Base-by-base conservation (phyloP, 1,139 yeast species). In the Kodamaea plutei region DNA sequence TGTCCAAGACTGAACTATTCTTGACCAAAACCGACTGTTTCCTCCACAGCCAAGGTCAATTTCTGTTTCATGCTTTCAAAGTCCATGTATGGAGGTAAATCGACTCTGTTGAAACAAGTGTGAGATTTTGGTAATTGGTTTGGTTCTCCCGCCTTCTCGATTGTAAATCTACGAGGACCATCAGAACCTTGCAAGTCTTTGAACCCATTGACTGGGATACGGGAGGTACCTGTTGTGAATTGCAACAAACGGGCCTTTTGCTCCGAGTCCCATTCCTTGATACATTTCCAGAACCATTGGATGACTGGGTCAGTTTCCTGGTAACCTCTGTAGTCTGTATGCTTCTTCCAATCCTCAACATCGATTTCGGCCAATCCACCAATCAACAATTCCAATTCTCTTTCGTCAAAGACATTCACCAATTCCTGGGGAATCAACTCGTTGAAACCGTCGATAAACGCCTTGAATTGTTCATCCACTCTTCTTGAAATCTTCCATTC, bases 331-430 rank as follows among this genome's bases (percentile, higher is more conserved):
- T 91, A 91, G 58, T 91, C 98, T 17, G 98, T 91, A 58, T 91
- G 96, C 58, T 88, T 89, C 64, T 88, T 89, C 99, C 99, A 91
- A 64, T 91, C 99, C 47, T 88, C 96, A 38, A 88, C 84, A 59
- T 91, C 98, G 50, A 91, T 91, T 52, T 91, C 98, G 2, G 97
- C 94, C 54, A 91, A 80, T 57, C 99, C 99, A 56, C 98, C 98
- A 60, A 91, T 93, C 55, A 91, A 74, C 53, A 93, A 69, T 66
- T 93, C 98, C 43, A 91, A 69, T 62, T 91, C 99, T 57, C 97
- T 81, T 64, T 91, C 98, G 62, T 91, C 98, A 56, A 91, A 91
- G 26, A 91, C 98, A 48, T 85, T 87, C 33, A 91, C 95, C 41
- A 91, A 69, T 56, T 91, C 98, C 62, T 89, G 96, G 14, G 99